Conservation (phyloP, 305 asterid species). For the Fraxinus latifolia region DNA sequence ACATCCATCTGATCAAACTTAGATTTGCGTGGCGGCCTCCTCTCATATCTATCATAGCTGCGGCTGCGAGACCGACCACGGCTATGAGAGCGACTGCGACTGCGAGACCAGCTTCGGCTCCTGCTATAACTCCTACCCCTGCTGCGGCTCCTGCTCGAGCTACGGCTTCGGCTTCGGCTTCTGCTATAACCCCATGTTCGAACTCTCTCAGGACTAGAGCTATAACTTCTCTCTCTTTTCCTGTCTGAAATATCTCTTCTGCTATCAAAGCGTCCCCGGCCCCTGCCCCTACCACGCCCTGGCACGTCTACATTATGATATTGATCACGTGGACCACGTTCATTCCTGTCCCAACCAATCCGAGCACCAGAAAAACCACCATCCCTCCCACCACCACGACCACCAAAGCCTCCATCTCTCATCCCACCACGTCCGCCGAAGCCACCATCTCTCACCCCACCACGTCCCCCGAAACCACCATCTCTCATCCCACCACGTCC, state of each 20-base stretch:
- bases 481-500: slow-evolving; percentile 60
- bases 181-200: slow-evolving; percentile 70
- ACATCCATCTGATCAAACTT: slow-evolving; percentile 75
- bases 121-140: slow-evolving; percentile 53
- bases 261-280: slow-evolving; percentile 65
- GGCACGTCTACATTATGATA: slow-evolving; percentile 50
- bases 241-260: slow-evolving; percentile 65
- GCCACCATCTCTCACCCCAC: slow-evolving; percentile 59
- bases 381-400: slow-evolving; percentile 60
- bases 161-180: slow-evolving; percentile 40
- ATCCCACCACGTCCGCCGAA: slow-evolving; percentile 52
- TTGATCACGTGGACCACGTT: slow-evolving; percentile 51
- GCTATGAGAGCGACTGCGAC: slow-evolving; percentile 38
- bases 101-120: slow-evolving; percentile 43
- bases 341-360: slow-evolving; percentile 72
- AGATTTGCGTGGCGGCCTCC: slow-evolving; percentile 55
- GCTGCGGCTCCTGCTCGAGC: slow-evolving; percentile 42
- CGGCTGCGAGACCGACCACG: slow-evolving; percentile 23
- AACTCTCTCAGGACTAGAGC: slow-evolving; percentile 73
- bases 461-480: slow-evolving; percentile 53
- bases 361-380: slow-evolving; percentile 50
- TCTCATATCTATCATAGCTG: slow-evolving; percentile 56
- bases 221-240: slow-evolving; percentile 65
- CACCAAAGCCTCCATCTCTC: slow-evolving; percentile 49
- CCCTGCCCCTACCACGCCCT: slow-evolving; percentile 78